Conservation (phyloP, 495 filamentous ascomycete genomes). For the Aspergillus coremiiformis region DNA sequence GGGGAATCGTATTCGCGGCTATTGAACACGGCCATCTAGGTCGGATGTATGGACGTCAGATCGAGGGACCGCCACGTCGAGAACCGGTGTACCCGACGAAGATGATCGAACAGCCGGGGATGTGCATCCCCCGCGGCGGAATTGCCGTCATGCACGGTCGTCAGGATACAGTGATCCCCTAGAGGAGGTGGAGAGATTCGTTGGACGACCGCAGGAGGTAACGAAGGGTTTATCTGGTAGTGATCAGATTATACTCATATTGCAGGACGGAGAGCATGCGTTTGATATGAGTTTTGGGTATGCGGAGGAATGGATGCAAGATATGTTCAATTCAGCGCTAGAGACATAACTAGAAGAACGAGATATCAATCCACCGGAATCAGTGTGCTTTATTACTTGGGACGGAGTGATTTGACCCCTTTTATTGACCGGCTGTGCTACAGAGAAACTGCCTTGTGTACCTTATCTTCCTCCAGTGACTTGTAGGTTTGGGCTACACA, state of each 20-base stretch:
- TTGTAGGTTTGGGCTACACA: too few relatives aligned
- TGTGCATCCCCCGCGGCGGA: not conserved
- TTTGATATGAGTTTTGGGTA: too few relatives aligned
- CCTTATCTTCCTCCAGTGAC: too few relatives aligned
- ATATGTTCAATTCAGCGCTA: not conserved
- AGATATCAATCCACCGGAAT: too few relatives aligned
- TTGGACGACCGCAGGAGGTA: too few relatives aligned
- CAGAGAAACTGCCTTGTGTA: too few relatives aligned
- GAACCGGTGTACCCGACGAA: not conserved
- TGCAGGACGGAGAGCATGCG: too few relatives aligned
- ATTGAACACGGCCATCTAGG: conserved; percentile 1
- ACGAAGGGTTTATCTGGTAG: not conserved
- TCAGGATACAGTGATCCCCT: conserved; percentile 2
- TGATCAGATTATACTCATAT: too few relatives aligned
- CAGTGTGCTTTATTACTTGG: too few relatives aligned
- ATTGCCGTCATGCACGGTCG: conserved; percentile 1
- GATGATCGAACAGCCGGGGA: not conserved
- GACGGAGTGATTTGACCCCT: too few relatives aligned
- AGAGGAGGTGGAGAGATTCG: not conserved
- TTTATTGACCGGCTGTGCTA: too few relatives aligned
- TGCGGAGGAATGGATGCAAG: too few relatives aligned
- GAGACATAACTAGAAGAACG: not conserved
- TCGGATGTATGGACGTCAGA: not conserved
- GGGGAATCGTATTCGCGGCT: not conserved
- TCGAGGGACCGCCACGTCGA: not conserved